Percentiles rank a stretch among this genome's conserved stretches.
Conservation (phyloP, 2,329 filamentous ascomycete species). For the Apiospora pterosperma region DNA sequence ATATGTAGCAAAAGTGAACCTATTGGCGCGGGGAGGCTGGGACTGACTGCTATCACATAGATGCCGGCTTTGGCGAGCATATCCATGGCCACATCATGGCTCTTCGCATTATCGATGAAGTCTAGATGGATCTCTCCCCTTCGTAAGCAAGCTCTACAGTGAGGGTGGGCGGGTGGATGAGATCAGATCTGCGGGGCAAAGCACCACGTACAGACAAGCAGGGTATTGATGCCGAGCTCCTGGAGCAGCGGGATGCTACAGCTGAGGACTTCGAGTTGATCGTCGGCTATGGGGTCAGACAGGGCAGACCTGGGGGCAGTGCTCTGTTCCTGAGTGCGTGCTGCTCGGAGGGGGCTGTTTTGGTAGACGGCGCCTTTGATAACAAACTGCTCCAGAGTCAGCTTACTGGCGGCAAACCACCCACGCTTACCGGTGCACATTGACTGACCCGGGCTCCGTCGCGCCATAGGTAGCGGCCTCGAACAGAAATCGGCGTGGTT, state of each 20-base stretch:
- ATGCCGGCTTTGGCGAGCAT: slow-evolving; percentile 21
- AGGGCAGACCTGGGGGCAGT: background rate
- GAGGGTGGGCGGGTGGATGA: background rate
- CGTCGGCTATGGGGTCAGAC: slow-evolving; percentile 17
- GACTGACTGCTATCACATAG: slow-evolving; percentile 23
- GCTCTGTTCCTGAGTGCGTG: background rate
- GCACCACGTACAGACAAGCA: slow-evolving; percentile 20
- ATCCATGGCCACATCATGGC: slow-evolving; percentile 19
- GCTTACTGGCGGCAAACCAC: background rate
- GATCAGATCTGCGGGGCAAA: too few relatives aligned
- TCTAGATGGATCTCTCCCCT: slow-evolving; percentile 3
- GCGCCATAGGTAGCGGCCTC: slow-evolving; percentile 19
- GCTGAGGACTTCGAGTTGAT: slow-evolving; percentile 16
- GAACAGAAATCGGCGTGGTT: slow-evolving; percentile 13
- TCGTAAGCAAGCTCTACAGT: background rate
- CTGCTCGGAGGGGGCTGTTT: background rate
- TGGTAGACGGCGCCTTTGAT: slow-evolving; percentile 21
- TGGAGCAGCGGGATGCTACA: slow-evolving; percentile 20
- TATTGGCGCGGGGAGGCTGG: background rate
- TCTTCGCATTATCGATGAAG: slow-evolving; percentile 14
- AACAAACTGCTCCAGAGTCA: slow-evolving; percentile 14
- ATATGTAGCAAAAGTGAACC: background rate
- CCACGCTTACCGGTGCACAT: too few relatives aligned
- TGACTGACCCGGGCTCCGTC: slow-evolving; percentile 16
- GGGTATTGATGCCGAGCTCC: slow-evolving; percentile 21